Base-by-base conservation (phyloP, 768 basidiomycete species). In the Phlegmacium glaucopus region DNA sequence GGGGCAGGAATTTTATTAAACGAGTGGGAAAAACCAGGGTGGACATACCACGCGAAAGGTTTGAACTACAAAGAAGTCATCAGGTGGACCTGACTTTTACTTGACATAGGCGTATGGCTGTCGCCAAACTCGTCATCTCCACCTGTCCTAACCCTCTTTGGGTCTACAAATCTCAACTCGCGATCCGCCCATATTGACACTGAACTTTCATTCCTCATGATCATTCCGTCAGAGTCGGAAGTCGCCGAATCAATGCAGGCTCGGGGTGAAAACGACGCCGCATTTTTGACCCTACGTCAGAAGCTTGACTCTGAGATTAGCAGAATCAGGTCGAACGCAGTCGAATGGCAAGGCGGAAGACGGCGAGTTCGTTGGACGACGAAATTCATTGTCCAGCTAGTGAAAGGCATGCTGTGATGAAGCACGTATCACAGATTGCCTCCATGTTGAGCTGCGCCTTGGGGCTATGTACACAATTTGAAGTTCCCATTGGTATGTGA, bases 1-100 rank as follows among this genome's bases (percentile, higher is more conserved):
- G 67, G 71, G 4, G 59, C 67, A 28, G 80, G 82, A 0, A 76
- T 99, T 17, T 73, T 82, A 45, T 71, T 99, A 51, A 77, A 71
- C 49, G 95, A 99, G 65, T 99, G 96, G 96, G 78, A 83, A 60
- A 79, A 78, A 53, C 70, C 75, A 17, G 91, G 87, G 4, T 99
- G 96, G 96, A 98, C 96, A 1, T 99, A 99, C 68, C 96, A 99
- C 60, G 90, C 96, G 18, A 99, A 99, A 77, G 96, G 94, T 95
- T 51, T 27, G 26, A 10, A 6, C 32, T 34, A 17, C 17, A 8
- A 34, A 16, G 22, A n/a, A 9, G 12, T 39, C 41, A 13, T 30
- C 6, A 39, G 35, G 32, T 34, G 29, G 35, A 37, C 22, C 28
- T 18, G 22, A 28, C 36, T 10, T n/a, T 41, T 45, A n/a, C 41